A percentile compares a stretch with the other conserved stretches of the same genome.
Conservation (phyloP, 805 yeast species). For the Metschnikowia picachoensis region DNA sequence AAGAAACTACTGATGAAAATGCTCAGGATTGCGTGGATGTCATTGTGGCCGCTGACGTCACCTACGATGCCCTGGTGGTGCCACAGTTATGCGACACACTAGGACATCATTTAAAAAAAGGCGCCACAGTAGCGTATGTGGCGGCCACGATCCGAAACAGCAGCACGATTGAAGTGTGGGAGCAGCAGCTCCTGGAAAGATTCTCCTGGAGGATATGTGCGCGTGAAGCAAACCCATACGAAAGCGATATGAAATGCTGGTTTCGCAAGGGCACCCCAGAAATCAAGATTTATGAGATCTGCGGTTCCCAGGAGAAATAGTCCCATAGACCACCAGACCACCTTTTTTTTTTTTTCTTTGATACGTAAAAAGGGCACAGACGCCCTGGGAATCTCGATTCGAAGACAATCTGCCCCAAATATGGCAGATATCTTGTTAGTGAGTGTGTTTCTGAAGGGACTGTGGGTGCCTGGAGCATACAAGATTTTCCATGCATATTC, state of each 20-base stretch:
- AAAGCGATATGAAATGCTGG: conserved; percentile 9
- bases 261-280: conserved; percentile 18
- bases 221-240: conserved; percentile 8
- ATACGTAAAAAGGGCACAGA: no score
- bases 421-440: neutral
- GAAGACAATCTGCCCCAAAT: neutral
- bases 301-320: neutral
- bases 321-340: neutral
- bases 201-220: conserved; percentile 13
- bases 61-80: conserved; percentile 67
- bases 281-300: conserved; percentile 14
- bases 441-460: no score
- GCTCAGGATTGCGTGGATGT: conserved; percentile 33
- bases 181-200: conserved; percentile 11
- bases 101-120: conserved; percentile 28
- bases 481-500: neutral
- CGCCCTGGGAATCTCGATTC: no score
- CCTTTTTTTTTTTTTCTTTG: no score
- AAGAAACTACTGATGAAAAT: neutral
- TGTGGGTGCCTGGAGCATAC: no score
- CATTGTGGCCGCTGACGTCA: conserved; percentile 81
- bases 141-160: conserved; percentile 75
- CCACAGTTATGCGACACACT: conserved; percentile 52
- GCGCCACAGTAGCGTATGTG: conserved; percentile 39
- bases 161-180: conserved; percentile 33